Conservation (phyloP, 176 grass and related monocot species). For the Aegilops bicornis region DNA sequence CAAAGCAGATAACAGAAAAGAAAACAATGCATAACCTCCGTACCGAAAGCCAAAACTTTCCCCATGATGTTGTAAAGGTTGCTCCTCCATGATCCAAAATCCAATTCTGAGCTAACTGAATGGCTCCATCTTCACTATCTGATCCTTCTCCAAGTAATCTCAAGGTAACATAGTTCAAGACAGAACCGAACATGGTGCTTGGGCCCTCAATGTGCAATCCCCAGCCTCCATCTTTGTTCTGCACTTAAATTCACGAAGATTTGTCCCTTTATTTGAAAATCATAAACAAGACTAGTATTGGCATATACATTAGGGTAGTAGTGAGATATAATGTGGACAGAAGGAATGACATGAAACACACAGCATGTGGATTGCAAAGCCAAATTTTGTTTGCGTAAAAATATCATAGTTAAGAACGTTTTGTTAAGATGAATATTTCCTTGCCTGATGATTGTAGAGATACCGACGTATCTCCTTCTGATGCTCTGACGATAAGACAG, state of each 20-base stretch:
- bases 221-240: conserved; percentile 94
- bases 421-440: not conserved
- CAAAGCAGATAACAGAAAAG: conserved; percentile 10
- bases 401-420: not conserved
- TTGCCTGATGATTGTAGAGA: conserved; percentile 90
- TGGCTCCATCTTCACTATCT: conserved; percentile 64
- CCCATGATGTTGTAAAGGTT: conserved; percentile 83
- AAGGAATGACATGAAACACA: not conserved
- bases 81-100: conserved; percentile 87
- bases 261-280: not conserved
- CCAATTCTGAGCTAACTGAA: conserved; percentile 78
- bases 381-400: not conserved
- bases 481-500: conserved; percentile 58
- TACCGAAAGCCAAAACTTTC: conserved; percentile 88
- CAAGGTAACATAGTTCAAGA: conserved; percentile 66
- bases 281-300: not conserved
- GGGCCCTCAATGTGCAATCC: conserved; percentile 85
- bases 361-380: not conserved
- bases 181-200: conserved; percentile 94
- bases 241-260: conserved; percentile 6
- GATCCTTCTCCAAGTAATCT: conserved; percentile 82
- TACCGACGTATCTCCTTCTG: conserved; percentile 73
- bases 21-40: not conserved
- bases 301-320: not conserved
- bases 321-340: not conserved